phyloP scores from a whole-genome alignment of 192 early-diverging fungal species.

The Backusella sp. region DNA sequence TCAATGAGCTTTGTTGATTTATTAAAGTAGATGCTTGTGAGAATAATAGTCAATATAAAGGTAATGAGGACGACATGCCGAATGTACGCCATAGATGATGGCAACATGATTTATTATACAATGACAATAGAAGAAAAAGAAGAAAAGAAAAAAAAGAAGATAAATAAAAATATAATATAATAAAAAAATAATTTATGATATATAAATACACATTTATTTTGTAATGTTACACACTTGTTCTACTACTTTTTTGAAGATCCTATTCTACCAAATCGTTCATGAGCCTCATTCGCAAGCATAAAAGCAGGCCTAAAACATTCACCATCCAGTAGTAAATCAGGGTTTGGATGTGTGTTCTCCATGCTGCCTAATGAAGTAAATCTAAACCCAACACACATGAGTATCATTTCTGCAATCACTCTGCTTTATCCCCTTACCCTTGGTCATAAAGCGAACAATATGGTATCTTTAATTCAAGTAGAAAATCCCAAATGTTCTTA shows the following conservation, averaged over 20 bases:
- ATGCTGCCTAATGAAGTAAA: slow-evolving; percentile 92
- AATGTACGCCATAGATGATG: slow-evolving; percentile 11
- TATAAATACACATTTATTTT: too few relatives aligned
- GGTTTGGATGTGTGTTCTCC: slow-evolving; percentile 84
- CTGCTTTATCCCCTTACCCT: slow-evolving; percentile 50
- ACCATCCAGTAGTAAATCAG: slow-evolving; percentile 55
- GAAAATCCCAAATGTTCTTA: slow-evolving; percentile 79
- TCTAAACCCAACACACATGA: slow-evolving; percentile 34
- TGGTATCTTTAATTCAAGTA: slow-evolving; percentile 60
- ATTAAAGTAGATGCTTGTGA: not conserved
- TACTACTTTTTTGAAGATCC: slow-evolving; percentile 20
- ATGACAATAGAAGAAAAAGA: not conserved
- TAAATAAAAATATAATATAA: slow-evolving; percentile 17
- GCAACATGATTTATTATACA: not conserved
- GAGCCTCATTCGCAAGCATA: slow-evolving; percentile 53
- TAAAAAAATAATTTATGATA: not conserved
- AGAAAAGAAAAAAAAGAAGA: not conserved
- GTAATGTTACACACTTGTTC: not conserved
- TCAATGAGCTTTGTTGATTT: not conserved
- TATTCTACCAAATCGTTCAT: slow-evolving; percentile 65
- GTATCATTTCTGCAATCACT: not conserved
- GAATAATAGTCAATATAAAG: not conserved
- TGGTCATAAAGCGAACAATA: slow-evolving; percentile 91
- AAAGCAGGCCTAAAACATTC: slow-evolving; percentile 65
- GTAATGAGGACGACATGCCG: not conserved